A percentile compares a stretch with the other conserved stretches of the same genome.
Conservation (phyloP, 192 early-diverging fungal species). For the Martensiomyces pterosporus region DNA sequence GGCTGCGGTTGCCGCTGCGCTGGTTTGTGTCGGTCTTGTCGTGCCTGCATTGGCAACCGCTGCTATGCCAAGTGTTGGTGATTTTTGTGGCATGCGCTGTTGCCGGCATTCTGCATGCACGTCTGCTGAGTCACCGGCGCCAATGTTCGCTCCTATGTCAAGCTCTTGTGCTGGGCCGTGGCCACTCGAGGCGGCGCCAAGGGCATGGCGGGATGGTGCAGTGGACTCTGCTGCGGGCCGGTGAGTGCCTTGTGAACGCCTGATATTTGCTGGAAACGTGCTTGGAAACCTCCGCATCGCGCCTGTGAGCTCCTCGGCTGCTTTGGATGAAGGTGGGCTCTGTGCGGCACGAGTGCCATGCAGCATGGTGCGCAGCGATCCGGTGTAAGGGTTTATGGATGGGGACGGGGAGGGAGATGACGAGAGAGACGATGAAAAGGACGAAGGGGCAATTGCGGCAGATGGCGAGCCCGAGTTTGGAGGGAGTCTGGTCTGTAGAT, state of each 20-base stretch:
- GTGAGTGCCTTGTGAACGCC: no score
- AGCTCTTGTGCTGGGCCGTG: neutral
- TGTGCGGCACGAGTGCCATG: neutral
- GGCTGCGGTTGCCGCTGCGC: slow-evolving; percentile 3
- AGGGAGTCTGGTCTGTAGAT: slow-evolving; percentile 24
- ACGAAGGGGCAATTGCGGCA: slow-evolving; percentile 3
- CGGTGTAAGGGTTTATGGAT: slow-evolving; percentile 37
- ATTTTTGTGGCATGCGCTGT: neutral
- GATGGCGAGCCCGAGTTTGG: slow-evolving; percentile 22
- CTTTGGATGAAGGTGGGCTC: neutral
- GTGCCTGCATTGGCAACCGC: neutral
- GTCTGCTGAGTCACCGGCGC: no score
- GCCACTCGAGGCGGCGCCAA: slow-evolving; percentile 1
- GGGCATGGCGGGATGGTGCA: neutral
- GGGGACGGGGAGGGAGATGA: slow-evolving; percentile 44
- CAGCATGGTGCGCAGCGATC: slow-evolving; percentile 25
- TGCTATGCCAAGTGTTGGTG: neutral
- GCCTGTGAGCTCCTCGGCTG: neutral
- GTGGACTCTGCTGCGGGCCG: slow-evolving; percentile 3
- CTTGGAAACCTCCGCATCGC: neutral
- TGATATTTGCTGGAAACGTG: slow-evolving; percentile 36
- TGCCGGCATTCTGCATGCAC: neutral
- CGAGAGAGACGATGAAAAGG: slow-evolving; percentile 26
- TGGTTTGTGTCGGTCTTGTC: neutral
- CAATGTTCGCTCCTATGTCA: no score